Evolutionary conservation across 1,284 basidiomycete genomes (phyloP).

Genomic region (Rhodotorula sp.): DNA sequence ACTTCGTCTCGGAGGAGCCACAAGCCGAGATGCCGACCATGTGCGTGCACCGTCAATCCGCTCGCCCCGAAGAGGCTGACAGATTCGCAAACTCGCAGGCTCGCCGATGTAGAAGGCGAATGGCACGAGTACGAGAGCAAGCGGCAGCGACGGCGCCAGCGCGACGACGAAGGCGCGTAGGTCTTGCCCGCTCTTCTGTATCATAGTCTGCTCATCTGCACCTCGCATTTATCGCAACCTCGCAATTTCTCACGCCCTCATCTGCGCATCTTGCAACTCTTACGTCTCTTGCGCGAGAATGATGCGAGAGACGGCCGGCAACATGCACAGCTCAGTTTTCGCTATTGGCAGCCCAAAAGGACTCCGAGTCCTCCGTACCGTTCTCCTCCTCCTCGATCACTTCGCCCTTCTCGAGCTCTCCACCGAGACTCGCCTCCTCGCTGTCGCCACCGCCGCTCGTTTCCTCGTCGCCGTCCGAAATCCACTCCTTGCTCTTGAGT

Average conservation of each 20-base stretch:
- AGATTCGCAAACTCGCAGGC: conserved; percentile 51
- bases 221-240: no score
- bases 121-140: conserved; percentile 94
- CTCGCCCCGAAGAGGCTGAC: no score
- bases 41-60: conserved; percentile 56
- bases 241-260: no score
- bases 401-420: neutral
- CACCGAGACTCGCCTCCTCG: neutral
- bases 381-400: neutral
- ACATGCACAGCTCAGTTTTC: no score
- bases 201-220: no score
- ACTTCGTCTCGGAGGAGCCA: conserved; percentile 79
- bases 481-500: neutral
- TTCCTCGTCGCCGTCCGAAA: neutral
- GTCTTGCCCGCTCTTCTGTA: neutral
- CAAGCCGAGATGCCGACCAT: conserved; percentile 68
- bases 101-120: conserved; percentile 76
- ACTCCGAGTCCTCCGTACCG: neutral
- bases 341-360: neutral
- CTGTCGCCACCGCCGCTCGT: neutral
- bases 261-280: no score
- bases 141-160: conserved; percentile 54
- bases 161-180: neutral
- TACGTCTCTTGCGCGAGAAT: no score
- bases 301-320: neutral